Evolutionary conservation across 2,329 filamentous ascomycete genomes (phyloP).

Genomic region (Hypoxylon sp.): DNA sequence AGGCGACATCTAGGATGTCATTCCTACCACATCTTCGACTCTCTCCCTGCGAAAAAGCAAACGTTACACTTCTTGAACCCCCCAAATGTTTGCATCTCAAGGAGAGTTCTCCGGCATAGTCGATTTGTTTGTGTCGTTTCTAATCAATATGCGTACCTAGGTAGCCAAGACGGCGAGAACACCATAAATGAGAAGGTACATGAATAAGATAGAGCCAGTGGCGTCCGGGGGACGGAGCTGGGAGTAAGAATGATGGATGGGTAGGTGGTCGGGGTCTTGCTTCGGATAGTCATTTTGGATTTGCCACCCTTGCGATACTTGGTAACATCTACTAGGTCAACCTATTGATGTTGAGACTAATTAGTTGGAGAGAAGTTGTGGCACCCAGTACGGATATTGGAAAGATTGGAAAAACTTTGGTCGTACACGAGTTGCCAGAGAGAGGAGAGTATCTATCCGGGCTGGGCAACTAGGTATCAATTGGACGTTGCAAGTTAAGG

Average conservation of each 20-base stretch:
- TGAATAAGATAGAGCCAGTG: not conserved
- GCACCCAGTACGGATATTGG: not conserved
- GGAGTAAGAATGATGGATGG: not conserved
- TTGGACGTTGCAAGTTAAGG: not conserved
- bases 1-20: conserved; percentile 34
- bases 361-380: not conserved
- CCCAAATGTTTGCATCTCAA: not conserved
- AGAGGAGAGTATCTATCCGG: too few relatives aligned
- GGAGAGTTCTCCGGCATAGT: not conserved
- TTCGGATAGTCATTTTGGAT: not conserved
- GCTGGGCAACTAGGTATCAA: too few relatives aligned
- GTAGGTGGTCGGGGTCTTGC: not conserved
- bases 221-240: not conserved
- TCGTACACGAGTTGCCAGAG: too few relatives aligned
- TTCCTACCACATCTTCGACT: conserved; percentile 1
- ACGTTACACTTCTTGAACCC: not conserved
- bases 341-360: not conserved
- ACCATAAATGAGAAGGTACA: not conserved
- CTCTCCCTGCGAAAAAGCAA: not conserved
- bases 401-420: not conserved
- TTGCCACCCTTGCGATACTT: not conserved
- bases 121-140: not conserved
- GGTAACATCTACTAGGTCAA: not conserved
- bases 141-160: not conserved
- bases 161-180: not conserved